These are phyloP conservation scores for Tuber indicum DNA, from an alignment of 495 filamentous ascomycete genomes.

Conservation along the genomic window DNA sequence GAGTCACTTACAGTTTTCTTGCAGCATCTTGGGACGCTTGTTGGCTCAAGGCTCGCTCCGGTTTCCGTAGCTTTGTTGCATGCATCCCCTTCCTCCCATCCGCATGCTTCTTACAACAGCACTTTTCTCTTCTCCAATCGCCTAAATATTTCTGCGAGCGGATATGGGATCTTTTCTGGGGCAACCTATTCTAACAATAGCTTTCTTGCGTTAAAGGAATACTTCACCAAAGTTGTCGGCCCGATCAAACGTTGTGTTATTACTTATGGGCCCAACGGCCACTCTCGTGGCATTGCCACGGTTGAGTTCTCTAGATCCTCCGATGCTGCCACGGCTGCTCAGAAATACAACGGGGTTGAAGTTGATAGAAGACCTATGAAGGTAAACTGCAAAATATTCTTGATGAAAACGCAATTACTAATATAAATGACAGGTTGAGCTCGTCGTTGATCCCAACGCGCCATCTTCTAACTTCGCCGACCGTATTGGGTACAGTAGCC, in stretches of 20 bases:
- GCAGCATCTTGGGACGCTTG: constrained; percentile 10
- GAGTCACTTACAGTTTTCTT: constrained; percentile 11
- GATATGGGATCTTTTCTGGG: constrained; percentile 32
- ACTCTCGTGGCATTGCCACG: constrained; percentile 80
- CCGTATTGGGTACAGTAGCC: constrained; percentile 63
- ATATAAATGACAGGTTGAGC: constrained; percentile 64
- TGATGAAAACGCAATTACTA: constrained; percentile 5
- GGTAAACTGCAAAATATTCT: constrained; percentile 47
- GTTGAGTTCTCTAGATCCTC: constrained; percentile 70
- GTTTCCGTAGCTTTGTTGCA: constrained; percentile 38
- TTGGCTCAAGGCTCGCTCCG: constrained; percentile 26
- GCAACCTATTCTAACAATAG: constrained; percentile 41
- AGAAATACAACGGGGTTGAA: constrained; percentile 74
- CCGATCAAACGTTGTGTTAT: constrained; percentile 81
- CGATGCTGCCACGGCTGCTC: constrained; percentile 72
- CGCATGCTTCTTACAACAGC: background rate
- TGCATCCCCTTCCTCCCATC: constrained; percentile 23
- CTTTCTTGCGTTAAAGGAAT: constrained; percentile 65
- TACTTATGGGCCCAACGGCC: constrained; percentile 84
- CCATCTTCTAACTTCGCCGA: constrained; percentile 64
- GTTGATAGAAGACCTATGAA: constrained; percentile 89
- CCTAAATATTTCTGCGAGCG: constrained; percentile 20
- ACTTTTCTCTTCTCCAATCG: background rate
- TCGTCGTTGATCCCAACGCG: constrained; percentile 70
- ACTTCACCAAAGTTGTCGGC: constrained; percentile 81